Conservation (phyloP, 306 rosid species). For the Trichosanthes truncata region DNA sequence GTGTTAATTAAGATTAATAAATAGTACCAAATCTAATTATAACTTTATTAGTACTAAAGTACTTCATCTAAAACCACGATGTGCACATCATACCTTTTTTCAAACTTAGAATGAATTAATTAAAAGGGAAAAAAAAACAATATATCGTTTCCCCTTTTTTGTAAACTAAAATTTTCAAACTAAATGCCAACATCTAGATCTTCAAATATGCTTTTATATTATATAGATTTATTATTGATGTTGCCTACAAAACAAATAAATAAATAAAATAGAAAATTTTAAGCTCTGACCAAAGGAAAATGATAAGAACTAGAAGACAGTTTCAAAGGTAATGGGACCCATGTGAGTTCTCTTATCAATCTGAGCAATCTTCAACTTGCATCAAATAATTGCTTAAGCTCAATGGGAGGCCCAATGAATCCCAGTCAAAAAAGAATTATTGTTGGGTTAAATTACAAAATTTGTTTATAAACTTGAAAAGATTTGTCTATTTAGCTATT, state of each 20-base stretch:
- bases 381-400: not conserved
- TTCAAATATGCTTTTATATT: not conserved
- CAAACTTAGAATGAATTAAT: not conserved
- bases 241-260: not conserved
- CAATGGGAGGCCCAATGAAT: not conserved
- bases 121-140: not conserved
- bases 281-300: not conserved
- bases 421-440: no score
- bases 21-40: no score
- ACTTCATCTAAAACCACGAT: not conserved
- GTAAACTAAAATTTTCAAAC: not conserved
- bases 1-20: not conserved
- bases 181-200: not conserved
- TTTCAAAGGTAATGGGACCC: not conserved
- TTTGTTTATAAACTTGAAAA: not conserved
- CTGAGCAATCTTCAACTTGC: not conserved
- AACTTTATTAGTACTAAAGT: not conserved
- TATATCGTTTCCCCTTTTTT: not conserved
- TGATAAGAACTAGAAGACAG: not conserved
- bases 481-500: not conserved
- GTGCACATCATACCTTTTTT: not conserved
- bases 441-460: not conserved
- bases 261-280: no score
- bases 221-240: not conserved
- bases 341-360: not conserved